A percentile compares a stretch with the other conserved stretches of the same genome.
Evolutionary conservation across 257 asterid genomes (phyloP).

Genomic region (Solanum piurae): DNA sequence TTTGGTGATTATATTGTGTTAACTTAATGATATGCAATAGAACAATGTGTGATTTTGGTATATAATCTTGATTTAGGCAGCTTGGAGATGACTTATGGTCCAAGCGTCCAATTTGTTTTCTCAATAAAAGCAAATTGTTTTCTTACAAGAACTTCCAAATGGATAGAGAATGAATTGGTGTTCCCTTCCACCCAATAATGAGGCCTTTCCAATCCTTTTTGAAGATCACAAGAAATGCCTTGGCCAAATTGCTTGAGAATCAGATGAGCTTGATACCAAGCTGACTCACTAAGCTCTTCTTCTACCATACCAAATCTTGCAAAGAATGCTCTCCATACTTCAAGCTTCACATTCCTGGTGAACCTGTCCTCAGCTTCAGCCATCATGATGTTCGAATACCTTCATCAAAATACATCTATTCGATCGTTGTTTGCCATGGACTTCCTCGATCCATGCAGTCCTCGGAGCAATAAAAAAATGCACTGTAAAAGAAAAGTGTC

Average conservation of each 20-base stretch:
- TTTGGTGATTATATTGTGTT: too few species aligned
- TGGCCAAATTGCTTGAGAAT: slow-evolving; percentile 22
- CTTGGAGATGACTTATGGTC: background rate
- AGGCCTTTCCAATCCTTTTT: slow-evolving; percentile 26
- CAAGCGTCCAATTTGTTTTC: background rate
- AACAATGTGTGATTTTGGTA: too few species aligned
- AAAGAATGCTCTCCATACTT: slow-evolving; percentile 57
- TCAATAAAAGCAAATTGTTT: background rate
- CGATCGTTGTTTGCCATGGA: slow-evolving; percentile 22
- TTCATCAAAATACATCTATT: slow-evolving; percentile 29
- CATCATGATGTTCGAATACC: slow-evolving; percentile 48
- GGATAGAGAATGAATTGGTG: slow-evolving; percentile 34
- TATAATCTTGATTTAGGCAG: background rate
- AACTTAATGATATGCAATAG: too few species aligned
- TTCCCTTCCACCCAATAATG: slow-evolving; percentile 40
- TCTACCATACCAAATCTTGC: slow-evolving; percentile 36
- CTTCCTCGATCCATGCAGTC: slow-evolving; percentile 38
- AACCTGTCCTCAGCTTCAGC: slow-evolving; percentile 38
- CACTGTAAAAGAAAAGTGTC: slow-evolving; percentile 37
- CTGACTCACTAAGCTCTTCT: slow-evolving; percentile 34
- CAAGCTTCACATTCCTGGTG: slow-evolving; percentile 33
- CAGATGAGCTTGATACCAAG: slow-evolving; percentile 39
- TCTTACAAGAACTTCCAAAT: slow-evolving; percentile 23
- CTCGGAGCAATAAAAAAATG: slow-evolving; percentile 19
- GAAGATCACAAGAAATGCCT: slow-evolving; percentile 28